A percentile compares a stretch with the other conserved stretches of the same genome.
Evolutionary conservation across 2,329 filamentous ascomycete genomes (phyloP).

Genomic region (Cadophora sp.): DNA sequence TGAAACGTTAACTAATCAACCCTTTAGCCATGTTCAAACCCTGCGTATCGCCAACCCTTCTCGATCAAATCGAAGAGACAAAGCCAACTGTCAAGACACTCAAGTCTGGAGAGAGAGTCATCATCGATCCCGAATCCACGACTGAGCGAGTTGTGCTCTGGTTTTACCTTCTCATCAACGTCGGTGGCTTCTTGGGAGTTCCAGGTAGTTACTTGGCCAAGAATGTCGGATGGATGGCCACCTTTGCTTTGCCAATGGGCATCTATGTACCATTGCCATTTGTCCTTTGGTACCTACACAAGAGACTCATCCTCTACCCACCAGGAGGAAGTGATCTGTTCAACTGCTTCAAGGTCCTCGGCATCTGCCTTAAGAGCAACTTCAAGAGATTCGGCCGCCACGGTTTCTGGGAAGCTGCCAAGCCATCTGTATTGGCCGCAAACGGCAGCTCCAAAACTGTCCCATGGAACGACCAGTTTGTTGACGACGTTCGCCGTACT

Average conservation of each 20-base stretch:
- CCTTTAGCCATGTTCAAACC: constrained; percentile 70
- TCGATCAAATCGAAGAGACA: constrained; percentile 59
- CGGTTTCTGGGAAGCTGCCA: constrained; percentile 71
- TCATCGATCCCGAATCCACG: constrained; percentile 65
- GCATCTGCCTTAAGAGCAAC: constrained; percentile 58
- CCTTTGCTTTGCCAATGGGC: constrained; percentile 55
- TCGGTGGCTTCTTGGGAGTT: constrained; percentile 61
- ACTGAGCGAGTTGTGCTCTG: constrained; percentile 51
- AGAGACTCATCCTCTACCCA: constrained; percentile 52
- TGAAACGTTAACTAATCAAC: constrained; percentile 59
- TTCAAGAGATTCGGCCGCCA: constrained; percentile 65
- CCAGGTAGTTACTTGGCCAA: constrained; percentile 52
- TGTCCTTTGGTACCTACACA: constrained; percentile 52
- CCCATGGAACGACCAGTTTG: constrained; percentile 82
- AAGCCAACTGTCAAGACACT: constrained; percentile 51
- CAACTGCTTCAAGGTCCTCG: constrained; percentile 52
- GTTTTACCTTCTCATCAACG: constrained; percentile 75
- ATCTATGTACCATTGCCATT: constrained; percentile 67
- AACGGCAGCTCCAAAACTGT: constrained; percentile 69
- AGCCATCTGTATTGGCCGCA: constrained; percentile 67
- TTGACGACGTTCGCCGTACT: constrained; percentile 77
- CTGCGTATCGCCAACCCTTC: constrained; percentile 68
- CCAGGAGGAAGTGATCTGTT: constrained; percentile 54
- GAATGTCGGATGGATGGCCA: constrained; percentile 58
- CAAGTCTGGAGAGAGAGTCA: constrained; percentile 64